phyloP scores from a whole-genome alignment of 352 stramenopile genomes.

The Phytophthora pini region DNA sequence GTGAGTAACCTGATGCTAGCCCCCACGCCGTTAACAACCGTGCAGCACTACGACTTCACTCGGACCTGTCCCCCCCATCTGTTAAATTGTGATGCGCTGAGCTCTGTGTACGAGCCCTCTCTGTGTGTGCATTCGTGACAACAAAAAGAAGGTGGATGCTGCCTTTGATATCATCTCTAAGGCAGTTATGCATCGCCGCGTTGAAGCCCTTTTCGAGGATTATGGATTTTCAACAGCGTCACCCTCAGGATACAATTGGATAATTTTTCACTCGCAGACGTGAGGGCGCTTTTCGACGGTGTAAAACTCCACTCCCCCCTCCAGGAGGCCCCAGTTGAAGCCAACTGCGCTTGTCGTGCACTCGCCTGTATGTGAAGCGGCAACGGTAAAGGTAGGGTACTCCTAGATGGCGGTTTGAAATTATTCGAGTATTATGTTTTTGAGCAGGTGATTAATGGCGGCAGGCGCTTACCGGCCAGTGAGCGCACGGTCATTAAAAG shows the following conservation, averaged over 20 bases:
- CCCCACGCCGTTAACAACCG: not conserved
- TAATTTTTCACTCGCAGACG: slow-evolving; percentile 8
- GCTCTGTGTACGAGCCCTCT: slow-evolving; percentile 1
- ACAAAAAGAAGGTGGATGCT: slow-evolving; percentile 6
- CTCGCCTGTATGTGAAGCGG: slow-evolving; percentile 2
- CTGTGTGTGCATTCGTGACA: slow-evolving; percentile 8
- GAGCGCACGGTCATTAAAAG: slow-evolving; percentile 3
- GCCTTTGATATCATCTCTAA: slow-evolving; percentile 11
- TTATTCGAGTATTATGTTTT: slow-evolving; percentile 2
- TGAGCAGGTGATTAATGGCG: slow-evolving; percentile 5
- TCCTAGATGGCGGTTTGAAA: not conserved
- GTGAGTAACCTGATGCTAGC: no score
- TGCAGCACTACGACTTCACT: not conserved
- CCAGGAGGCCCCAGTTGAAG: not conserved
- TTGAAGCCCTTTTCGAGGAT: slow-evolving; percentile 8
- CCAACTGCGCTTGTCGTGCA: slow-evolving; percentile 3
- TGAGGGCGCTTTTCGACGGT: slow-evolving; percentile 6
- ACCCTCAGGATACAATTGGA: slow-evolving; percentile 1
- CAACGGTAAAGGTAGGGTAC: slow-evolving; percentile 6
- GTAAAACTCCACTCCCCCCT: not conserved
- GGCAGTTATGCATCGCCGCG: slow-evolving; percentile 2
- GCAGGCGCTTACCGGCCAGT: not conserved
- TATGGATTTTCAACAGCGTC: slow-evolving; percentile 16
- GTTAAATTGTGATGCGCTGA: slow-evolving; percentile 1
- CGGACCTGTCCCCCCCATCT: not conserved